These are phyloP conservation scores for Calonectria ilicicola DNA, from an alignment of 2,329 filamentous ascomycete species.

Conservation along the genomic window DNA sequence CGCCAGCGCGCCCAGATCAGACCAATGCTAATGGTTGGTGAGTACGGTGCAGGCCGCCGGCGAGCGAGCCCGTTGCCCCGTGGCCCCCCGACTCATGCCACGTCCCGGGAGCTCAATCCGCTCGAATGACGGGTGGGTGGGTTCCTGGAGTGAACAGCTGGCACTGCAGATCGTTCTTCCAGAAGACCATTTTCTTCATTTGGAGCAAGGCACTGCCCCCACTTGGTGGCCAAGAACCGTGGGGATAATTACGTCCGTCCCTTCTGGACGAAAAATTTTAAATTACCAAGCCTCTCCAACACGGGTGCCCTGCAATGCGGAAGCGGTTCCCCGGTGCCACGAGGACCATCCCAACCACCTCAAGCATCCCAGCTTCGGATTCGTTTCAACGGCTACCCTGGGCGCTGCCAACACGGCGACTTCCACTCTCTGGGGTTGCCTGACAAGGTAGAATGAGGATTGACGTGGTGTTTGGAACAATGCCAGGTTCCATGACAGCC, in stretches of 20 bases:
- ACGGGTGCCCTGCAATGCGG: slow-evolving; percentile 41
- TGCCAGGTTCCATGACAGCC: neutral
- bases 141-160: slow-evolving; percentile 30
- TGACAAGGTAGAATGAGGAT: slow-evolving; percentile 33
- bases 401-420: slow-evolving; percentile 33
- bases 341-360: slow-evolving; percentile 36
- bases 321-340: slow-evolving; percentile 49
- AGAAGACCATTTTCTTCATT: slow-evolving; percentile 42
- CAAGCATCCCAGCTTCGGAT: slow-evolving; percentile 22
- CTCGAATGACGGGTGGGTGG: slow-evolving; percentile 30
- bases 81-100: slow-evolving; percentile 39
- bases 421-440: slow-evolving; percentile 34
- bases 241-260: slow-evolving; percentile 30
- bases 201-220: slow-evolving; percentile 32
- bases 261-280: slow-evolving; percentile 40
- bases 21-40: slow-evolving; percentile 35
- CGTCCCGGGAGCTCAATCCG: slow-evolving; percentile 35
- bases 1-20: slow-evolving; percentile 28
- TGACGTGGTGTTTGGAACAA: slow-evolving; percentile 22
- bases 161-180: slow-evolving; percentile 40
- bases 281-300: slow-evolving; percentile 44
- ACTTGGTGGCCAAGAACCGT: slow-evolving; percentile 36
- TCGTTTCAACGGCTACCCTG: slow-evolving; percentile 25
- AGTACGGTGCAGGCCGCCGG: slow-evolving; percentile 28
- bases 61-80: slow-evolving; percentile 26